Evolutionary conservation across 1,284 basidiomycete species (phyloP), one percentile per base, ranked within the genome.

Genomic region (Veloboletus limbatus): DNA sequence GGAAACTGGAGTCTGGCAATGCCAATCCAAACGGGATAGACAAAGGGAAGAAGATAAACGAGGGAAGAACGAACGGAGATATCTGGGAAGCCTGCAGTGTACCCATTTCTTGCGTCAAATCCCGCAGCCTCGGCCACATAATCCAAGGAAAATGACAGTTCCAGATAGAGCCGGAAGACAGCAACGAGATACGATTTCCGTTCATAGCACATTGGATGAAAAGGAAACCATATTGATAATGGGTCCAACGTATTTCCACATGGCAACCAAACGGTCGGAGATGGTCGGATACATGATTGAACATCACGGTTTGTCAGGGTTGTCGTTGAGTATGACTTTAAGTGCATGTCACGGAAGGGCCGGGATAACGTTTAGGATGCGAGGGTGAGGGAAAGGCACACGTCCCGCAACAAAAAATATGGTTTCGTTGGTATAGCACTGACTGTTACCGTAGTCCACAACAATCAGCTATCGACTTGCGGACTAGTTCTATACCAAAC

Each of bases 401-500:
- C 14, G 2, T 7, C 6, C 17, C 14, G 10, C 16, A 24, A 9
- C 3, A 25, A 14, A 27, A 24, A 43, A 26, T 22, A 30, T 16
- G 7, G 16, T 10, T 31, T 41, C 28, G 33, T 27, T 16, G 30
- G 38, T 27, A 24, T 40, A 6, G 22, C 21, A 49, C 9, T 41
- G 40, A 28, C 5, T 30, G 21, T 27, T 24, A 39, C 54, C 39
- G 56, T 26, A 61, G 27, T 22, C 51, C 62, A 51, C 83, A 87
- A 16, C 76, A 81, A 36, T 81, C 73, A 7, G 67, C 59, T 31
- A 88, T 81, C 53, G 76, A 81, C 54, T 63, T 59, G 55, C 82
- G 71, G 20, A 85, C 63, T 20, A 71, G 65, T 16, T 80, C 75
- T 10, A 87, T 70, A 0, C 85, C 85, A 54, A 79, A 75, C 1